Base-by-base conservation (phyloP, 352 stramenopile species). In the Globisporangium perplexum region DNA sequence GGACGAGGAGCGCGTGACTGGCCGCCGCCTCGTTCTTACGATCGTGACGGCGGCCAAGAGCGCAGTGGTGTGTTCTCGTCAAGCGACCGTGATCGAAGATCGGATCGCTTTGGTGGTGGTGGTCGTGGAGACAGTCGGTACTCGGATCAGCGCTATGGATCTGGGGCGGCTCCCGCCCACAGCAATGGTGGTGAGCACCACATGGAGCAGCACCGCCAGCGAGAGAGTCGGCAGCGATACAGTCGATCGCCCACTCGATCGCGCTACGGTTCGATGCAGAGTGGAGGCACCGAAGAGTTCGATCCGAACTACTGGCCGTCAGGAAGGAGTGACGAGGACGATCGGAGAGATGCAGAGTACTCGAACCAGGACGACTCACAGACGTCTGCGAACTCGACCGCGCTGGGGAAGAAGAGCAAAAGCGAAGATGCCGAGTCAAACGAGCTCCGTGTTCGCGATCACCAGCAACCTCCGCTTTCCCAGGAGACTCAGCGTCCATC, bases 201-300 rank as follows among this genome's bases (percentile, higher is more conserved):
- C 33, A 39, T 39, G 33, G 11, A 17, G 8, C 30, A 44, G 10
- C 41, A 24, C 18, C 41, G n/a, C 1, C 35, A 60, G 24, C 53
- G 39, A 39, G 24, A 33, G 12, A 15, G 2, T 36, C 45, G 36
- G 2, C 48, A 24, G 45, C 23, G 24, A 14, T 12, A 20, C 2
- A 39, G 12, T 43, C 33, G 53, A 42, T 47, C 45, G 26, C 53
- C 33, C 10, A 23, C 44, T 59, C 53, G 35, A n/a, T 52, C 55
- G 18, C 23, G 47, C 4, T 55, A 50, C 22, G 46, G 31, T 24
- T n/a, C 39, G 4, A 17, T 17, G 33, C 18, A 36, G 24, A 33
- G 15, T n/a, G 18, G 1, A 17, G 38, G 8, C 39, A 14, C 26
- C 41, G 47, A 35, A 18, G 41, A 41, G 17, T 53, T 28, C 17